A percentile compares a stretch with the other conserved stretches of the same genome.
phyloP scores from a whole-genome alignment of 1,284 basidiomycete species.

The Marasmius fiardii region DNA sequence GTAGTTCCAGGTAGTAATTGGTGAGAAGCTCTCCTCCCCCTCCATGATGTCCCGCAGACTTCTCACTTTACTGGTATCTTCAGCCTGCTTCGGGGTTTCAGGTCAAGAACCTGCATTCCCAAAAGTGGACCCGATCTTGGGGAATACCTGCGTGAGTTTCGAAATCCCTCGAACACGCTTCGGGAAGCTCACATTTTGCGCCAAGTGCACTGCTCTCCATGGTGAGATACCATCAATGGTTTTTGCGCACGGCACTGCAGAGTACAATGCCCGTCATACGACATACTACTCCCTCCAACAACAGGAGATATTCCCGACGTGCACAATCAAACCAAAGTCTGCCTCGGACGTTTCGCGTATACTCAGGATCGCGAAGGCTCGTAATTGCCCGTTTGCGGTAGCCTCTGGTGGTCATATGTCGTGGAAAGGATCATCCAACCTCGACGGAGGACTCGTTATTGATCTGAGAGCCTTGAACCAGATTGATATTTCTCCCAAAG shows the following conservation, averaged over 20 bases:
- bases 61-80: neutral
- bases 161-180: neutral
- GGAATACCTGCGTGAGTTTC: neutral
- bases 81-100: neutral
- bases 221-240: slow-evolving; percentile 2
- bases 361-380: no score
- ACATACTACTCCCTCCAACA: slow-evolving; percentile 6
- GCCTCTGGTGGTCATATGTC: neutral
- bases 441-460: neutral
- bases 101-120: neutral
- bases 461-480: slow-evolving; percentile 22
- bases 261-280: slow-evolving; percentile 1
- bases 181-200: neutral
- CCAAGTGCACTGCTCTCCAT: slow-evolving; percentile 3
- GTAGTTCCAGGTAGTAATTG: no score
- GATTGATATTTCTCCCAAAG: slow-evolving; percentile 19
- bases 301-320: neutral
- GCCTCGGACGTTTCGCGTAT: no score
- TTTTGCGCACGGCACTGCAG: neutral
- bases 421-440: no score
- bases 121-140: neutral
- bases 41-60: neutral
- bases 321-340: no score
- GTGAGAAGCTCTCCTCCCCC: neutral
- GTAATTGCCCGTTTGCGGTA: neutral